Evolutionary conservation across 352 stramenopile genomes (phyloP).

Genomic region (Peronospora farinosa): DNA sequence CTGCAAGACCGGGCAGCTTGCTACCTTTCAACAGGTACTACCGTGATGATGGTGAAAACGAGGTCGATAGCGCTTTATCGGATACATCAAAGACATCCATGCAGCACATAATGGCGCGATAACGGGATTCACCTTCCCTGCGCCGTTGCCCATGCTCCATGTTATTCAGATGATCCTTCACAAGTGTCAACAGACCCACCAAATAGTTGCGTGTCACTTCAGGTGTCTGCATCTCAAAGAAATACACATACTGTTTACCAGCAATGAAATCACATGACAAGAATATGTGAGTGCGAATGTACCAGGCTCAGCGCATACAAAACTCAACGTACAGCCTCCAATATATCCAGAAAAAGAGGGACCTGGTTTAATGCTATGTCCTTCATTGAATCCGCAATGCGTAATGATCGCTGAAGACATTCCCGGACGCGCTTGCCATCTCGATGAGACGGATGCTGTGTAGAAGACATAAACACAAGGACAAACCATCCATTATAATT

Average conservation of each 20-base stretch:
- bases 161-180: conserved; percentile 92
- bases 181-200: conserved; percentile 70
- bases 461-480: conserved; percentile 5
- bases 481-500: background rate
- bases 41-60: conserved; percentile 14
- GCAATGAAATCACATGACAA: background rate
- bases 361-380: conserved; percentile 80
- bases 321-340: conserved; percentile 71
- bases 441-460: conserved; percentile 62
- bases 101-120: conserved; percentile 76
- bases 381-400: conserved; percentile 90
- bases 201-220: conserved; percentile 73
- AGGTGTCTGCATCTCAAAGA: conserved; percentile 84
- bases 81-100: conserved; percentile 49
- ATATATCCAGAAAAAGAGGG: conserved; percentile 93
- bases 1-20: background rate
- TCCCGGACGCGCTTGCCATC: conserved; percentile 93
- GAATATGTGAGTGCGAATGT: conserved; percentile 1
- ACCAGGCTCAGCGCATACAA: background rate
- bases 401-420: conserved; percentile 94
- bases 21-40: conserved; percentile 11
- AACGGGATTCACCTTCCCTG: conserved; percentile 77
- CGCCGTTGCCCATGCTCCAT: conserved; percentile 67
- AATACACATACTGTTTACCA: conserved; percentile 84
- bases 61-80: conserved; percentile 16